Percentiles rank a stretch among this genome's conserved stretches.
phyloP scores from a whole-genome alignment of 306 rosid species.

The Mimosa pudica region DNA sequence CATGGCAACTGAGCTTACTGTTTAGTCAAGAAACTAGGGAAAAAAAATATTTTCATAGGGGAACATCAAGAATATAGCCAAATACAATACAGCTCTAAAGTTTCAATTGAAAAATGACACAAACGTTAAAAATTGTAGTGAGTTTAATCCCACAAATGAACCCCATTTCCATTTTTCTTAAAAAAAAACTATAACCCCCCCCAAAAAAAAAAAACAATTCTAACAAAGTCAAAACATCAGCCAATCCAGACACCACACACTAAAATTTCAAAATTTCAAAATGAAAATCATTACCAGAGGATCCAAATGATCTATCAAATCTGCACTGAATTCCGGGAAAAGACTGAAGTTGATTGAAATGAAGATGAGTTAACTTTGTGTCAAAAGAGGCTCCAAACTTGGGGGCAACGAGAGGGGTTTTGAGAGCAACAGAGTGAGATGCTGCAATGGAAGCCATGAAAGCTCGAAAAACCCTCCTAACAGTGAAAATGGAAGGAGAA shows the following conservation, averaged over 20 bases:
- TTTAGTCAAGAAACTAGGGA: no score
- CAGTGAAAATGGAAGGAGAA: constrained; percentile 37
- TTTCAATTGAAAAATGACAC: neutral
- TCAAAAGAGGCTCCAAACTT: constrained; percentile 33
- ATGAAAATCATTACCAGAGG: constrained; percentile 46
- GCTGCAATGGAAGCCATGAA: constrained; percentile 72
- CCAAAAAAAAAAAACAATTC: neutral
- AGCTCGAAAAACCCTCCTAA: constrained; percentile 37
- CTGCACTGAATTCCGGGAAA: constrained; percentile 42
- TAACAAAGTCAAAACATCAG: neutral
- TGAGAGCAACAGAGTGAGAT: constrained; percentile 58
- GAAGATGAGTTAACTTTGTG: constrained; percentile 40
- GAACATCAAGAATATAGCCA: no score
- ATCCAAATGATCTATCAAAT: constrained; percentile 50
- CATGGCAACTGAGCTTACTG: no score
- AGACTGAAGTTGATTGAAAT: constrained; percentile 42
- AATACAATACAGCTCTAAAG: neutral
- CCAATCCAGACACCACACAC: neutral
- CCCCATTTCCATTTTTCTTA: neutral
- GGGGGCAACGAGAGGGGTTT: constrained; percentile 39
- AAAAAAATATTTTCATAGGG: no score
- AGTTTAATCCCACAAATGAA: neutral
- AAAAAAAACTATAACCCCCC: neutral
- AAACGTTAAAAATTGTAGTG: neutral
- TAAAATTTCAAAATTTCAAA: neutral